Base-by-base conservation (phyloP, 2,329 filamentous ascomycete species). In the Metarhizium rileyi region DNA sequence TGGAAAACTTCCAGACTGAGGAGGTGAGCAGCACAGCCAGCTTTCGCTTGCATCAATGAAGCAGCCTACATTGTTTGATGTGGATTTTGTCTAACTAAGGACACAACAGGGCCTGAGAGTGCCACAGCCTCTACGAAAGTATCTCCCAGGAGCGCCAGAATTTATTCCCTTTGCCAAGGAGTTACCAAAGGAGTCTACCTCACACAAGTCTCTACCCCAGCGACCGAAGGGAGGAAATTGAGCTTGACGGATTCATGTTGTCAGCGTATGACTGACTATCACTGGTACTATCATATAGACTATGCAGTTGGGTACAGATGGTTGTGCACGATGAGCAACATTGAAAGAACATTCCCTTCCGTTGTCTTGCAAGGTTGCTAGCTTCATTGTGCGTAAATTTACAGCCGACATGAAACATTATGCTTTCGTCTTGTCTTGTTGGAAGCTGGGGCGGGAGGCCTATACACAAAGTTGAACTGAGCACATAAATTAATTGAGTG, bases 1-100 rank as follows among this genome's bases (percentile, higher is more conserved):
- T 98, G 36, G 93, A 98, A 72, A 98, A 97, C 71, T 97, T 91
- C 70, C 93, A 98, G 74, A 93, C 84, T 0, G 83, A 90, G 62
- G 86, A 91, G 57, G 84, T 84, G 69, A 68, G 38, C 25, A 16
- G 20, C 25, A 8, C 16, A 38, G 22, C 9, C 36, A 40, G 12
- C 33, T 22, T 25, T 26, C 14, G 20, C 4, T 42, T 42, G 7
- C 22, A 14, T 42, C 16, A 25, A 3, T 10, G 8, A 23, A 12
- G 78, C 66, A 59, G 63, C 14, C 27, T 9, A 14, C 25, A 44
- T 4, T 20, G 35, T 23, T 20, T 16, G 18, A 30, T 40, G 12
- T 23, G 12, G 26, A 18, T 5, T 25, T 23, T 27, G 18, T 48
- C 35, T 47, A 36, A 44, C 35, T 33, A 26, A 5, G 3, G 26